Base-by-base conservation (phyloP, 495 filamentous ascomycete genomes). In the Penicillium herquei region DNA sequence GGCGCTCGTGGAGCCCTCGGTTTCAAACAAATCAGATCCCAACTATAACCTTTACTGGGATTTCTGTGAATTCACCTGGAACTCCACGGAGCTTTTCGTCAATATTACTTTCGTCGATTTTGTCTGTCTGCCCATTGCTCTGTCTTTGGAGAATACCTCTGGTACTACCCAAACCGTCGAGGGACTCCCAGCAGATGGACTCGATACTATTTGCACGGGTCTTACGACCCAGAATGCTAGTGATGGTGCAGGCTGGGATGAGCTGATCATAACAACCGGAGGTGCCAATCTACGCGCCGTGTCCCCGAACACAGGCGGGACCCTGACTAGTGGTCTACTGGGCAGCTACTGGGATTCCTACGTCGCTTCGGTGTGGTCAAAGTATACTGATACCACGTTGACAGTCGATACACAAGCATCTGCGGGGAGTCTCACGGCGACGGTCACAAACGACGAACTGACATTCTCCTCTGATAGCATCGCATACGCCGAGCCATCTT, bases 71-170 rank as follows among this genome's bases (percentile, higher is more conserved):
- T 89, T 91, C 67, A 92, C 88, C 3, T 87, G 80, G 70, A 88
- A 89, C 67, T 63, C 64, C 45, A 52, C 68, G 16, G 83, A 90
- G 69, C 76, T 91, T 3, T 92, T 87, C 64, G 87, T 81, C 47
- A 92, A 92, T 62, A 87, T 91, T 60, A 81, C 76, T 50, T 87
- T 86, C 59, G 88, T 92, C 39, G 88, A 92, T 71, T 91, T 91
- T 62, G 81, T 88, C 39, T 73, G 76, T 48, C 58, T 89, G 9
- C 87, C 88, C 9, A 81, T 90, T 49, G 78, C 84, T 7, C 71
- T 92, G 39, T 69, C 78, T 31, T 76, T 92, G 6, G 73, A 71
- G 34, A 82, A 80, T 59, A 71, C 76, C 3, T 68, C 75, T 8
- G 81, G 81, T n/a, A 45, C 54, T 3, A 75, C 67, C 1, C 79